Evolutionary conservation across 2,329 filamentous ascomycete species (phyloP), one percentile per base, ranked within the genome.

Genomic region (Hymenoscyphus linearis): DNA sequence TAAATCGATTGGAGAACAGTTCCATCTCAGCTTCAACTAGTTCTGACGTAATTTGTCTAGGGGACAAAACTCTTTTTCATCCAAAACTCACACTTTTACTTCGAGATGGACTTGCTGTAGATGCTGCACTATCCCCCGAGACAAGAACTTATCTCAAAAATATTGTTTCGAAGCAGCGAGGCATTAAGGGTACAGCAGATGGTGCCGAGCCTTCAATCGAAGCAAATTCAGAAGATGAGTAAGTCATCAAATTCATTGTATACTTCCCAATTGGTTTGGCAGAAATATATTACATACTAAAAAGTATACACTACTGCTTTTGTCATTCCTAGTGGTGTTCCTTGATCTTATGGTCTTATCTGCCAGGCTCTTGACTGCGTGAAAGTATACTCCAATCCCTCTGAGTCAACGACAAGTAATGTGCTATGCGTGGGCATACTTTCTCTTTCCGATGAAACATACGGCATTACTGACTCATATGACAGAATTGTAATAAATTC

Each of bases 71-170:
- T 40, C 69, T 75, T 52, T 82, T 91, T 67, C 81, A 82, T 47
- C 89, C 90, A 1, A 88, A 85, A 67, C 77, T 93, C 60, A 87
- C 87, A 3, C 84, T 93, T 62, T 82, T 86, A 67, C 76, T 88
- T 16, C 78, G 80, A 59, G 84, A 89, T 66, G 89, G 88, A 14
- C 79, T 85, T 31, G 83, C 87, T 6, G 79, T 91, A 44, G 86
- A 90, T 73, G 89, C 88, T 3, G 82, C 80, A 36, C 75, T 93
- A 14, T 85, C 69, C 26, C 62, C 68, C 26, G 65, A 65, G 40
- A 91, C 89, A 0, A 83, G 82, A 62, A 76, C 78, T 3, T 85
- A 88, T 60, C 76, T 93, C 16, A 79, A 86, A 64, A 81, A 80
- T 68, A 78, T 90, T 40, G 66, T 64, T n/a, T 25, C 31, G 25